Evolutionary conservation across 306 rosid genomes (phyloP).

Genomic region (Sophora flavescens): DNA sequence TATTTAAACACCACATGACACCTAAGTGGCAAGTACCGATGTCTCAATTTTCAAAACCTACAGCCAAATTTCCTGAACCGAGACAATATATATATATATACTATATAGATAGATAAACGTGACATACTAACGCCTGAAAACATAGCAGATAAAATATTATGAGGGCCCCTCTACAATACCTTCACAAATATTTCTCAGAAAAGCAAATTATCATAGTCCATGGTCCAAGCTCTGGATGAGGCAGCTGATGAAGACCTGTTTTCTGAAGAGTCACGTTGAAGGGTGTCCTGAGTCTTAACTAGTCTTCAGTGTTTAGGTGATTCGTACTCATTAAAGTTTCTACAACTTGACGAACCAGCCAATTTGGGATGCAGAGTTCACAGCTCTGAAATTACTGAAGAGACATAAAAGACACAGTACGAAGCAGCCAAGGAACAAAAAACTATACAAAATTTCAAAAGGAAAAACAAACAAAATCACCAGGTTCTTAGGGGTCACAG

Average conservation of each 20-base stretch:
- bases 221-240: conserved; percentile 36
- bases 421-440: neutral
- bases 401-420: conserved; percentile 21
- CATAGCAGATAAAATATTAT: neutral
- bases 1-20: conserved; percentile 22
- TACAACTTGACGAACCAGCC: conserved; percentile 50
- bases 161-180: neutral
- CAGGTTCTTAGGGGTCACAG: conserved; percentile 45
- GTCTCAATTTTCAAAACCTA: conserved; percentile 28
- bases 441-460: conserved; percentile 2
- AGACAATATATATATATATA: neutral
- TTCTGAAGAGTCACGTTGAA: conserved; percentile 49
- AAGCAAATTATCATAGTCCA: conserved; percentile 30
- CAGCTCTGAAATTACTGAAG: conserved; percentile 21
- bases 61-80: conserved; percentile 24
- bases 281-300: conserved; percentile 11
- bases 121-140: neutral
- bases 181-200: neutral
- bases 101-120: no score
- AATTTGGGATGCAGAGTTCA: conserved; percentile 40
- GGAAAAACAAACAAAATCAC: conserved; percentile 46
- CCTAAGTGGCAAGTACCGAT: conserved; percentile 6
- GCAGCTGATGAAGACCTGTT: conserved; percentile 25
- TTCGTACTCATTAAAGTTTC: conserved; percentile 40
- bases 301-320: conserved; percentile 37